Percentiles rank a stretch among this genome's conserved stretches.
These are phyloP conservation scores for Rubia tinctorum DNA, from an alignment of 305 asterid species.

Conservation along the genomic window DNA sequence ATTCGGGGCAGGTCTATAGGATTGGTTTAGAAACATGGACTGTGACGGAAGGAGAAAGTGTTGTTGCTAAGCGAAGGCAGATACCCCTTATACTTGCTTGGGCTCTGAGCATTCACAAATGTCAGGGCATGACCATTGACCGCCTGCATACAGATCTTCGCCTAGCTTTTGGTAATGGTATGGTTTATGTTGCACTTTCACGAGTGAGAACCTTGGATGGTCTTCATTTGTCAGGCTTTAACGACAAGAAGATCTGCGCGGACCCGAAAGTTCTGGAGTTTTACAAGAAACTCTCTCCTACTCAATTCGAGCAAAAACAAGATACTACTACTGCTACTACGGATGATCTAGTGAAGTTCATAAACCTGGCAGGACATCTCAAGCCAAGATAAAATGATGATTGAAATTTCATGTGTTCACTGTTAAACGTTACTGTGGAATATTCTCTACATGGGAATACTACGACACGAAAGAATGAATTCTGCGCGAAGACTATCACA, in stretches of 20 bases:
- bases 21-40: constrained; percentile 57
- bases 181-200: constrained; percentile 85
- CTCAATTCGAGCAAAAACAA: constrained; percentile 21
- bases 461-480: too few species aligned
- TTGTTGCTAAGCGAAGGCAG: constrained; percentile 58
- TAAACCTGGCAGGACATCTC: constrained; percentile 9
- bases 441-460: too few species aligned
- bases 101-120: constrained; percentile 86
- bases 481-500: too few species aligned
- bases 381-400: constrained; percentile 1
- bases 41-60: constrained; percentile 50
- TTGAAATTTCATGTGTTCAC: neutral
- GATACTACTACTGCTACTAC: neutral
- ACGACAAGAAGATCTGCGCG: constrained; percentile 46
- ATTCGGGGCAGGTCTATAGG: constrained; percentile 45
- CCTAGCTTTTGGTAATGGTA: constrained; percentile 65
- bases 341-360: neutral
- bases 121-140: constrained; percentile 79
- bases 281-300: constrained; percentile 31
- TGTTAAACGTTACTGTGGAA: neutral
- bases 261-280: constrained; percentile 71
- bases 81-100: constrained; percentile 71
- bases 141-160: constrained; percentile 56
- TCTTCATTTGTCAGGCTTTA: constrained; percentile 53
- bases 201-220: constrained; percentile 62